Base-by-base conservation (phyloP, 148 eudicot genomes). In the Mesembryanthemum crystallinum region DNA sequence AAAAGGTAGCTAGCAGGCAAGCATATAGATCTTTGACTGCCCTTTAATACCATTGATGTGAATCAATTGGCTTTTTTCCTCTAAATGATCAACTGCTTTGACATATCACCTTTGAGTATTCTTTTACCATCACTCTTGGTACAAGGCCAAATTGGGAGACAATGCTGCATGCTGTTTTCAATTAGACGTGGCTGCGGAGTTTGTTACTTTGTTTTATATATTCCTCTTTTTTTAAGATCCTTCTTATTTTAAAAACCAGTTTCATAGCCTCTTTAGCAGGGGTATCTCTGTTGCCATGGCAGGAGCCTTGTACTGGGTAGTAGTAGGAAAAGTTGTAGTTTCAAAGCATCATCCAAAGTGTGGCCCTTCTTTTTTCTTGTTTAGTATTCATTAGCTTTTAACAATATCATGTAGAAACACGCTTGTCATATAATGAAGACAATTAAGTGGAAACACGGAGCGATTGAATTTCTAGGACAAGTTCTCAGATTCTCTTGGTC, bases 1-100 rank as follows among this genome's bases (percentile, higher is more conserved):
- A 88, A 85, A 80, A 95, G 97, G 98, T 92, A 87, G 8, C 52
- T 37, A 3, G 54, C 47, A 18, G 57, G 30, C n/a, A 69, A 54
- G 20, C 49, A 39, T 43, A 45, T 25, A 25, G 21, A 5, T 54
- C 45, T 63, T 39, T 25, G 45, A 42, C 64, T 47, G 27, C 27
- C 13, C 47, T 12, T 60, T 20, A 20, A 43, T 45, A 27, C 37
- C 23, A 67, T 23, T 69, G 47, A 12, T 12, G 57, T 15, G 20
- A 9, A 52, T 14, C 20, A 14, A 25, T 10, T 76, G 21, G 42
- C 28, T 58, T 24, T 23, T 2, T 28, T 66, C 8, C 17, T 74
- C 39, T 28, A 43, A 24, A 74, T 35, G 76, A 59, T 42, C 57
- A 23, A 37, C 20, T 73, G 35, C 65, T 33, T 23, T 72, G 33